Base-by-base conservation (phyloP, 2,329 filamentous ascomycete genomes). In the Monosporascus ibericus region DNA sequence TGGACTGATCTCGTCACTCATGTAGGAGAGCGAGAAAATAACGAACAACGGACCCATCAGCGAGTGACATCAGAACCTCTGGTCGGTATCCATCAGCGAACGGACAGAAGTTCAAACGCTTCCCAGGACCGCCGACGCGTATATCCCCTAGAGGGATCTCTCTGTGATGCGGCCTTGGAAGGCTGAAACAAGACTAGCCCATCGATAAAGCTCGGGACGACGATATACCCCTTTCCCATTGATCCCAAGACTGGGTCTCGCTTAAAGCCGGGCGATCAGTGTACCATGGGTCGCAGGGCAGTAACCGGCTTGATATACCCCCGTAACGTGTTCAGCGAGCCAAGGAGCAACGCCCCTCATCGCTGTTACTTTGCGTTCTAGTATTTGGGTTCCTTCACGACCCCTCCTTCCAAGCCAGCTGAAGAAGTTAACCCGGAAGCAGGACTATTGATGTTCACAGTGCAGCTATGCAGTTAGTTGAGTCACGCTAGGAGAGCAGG, bases 221-320 rank as follows among this genome's bases (percentile, higher is more conserved):
- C 22, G 55, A 57, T 60, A 59, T 46, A 18, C n/a, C 24, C 30
- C 24, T 50, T 30, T 49, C 51, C 46, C 24, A 54, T 42, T 46
- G 52, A 49, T 47, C 54, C 51, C 51, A 49, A 48, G 44, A 42
- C 49, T 27, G 27, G 55, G 55, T 52, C 49, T 49, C 51, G 53
- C 49, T 52, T 39, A 47, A 50, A 48, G 49, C 56, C 52, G 49
- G 53, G 44, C 49, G 56, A 55, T 53, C 52, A 37, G 46, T 54
- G 49, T 52, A 46, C 44, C 49, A 30, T 46, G 42, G 24, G 22
- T 46, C 14, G 38, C 48, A 47, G 39, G 52, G 49, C 54, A 58
- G 58, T 62, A 63, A 55, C 53, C 58, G 52, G 57, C 51, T 56
- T 54, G 40, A 53, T 52, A 60, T 56, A 55, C 52, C 53, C 52